A percentile compares a stretch with the other conserved stretches of the same genome.
phyloP scores from a whole-genome alignment of 2,329 filamentous ascomycete species.

The Penicillium verrucosum region DNA sequence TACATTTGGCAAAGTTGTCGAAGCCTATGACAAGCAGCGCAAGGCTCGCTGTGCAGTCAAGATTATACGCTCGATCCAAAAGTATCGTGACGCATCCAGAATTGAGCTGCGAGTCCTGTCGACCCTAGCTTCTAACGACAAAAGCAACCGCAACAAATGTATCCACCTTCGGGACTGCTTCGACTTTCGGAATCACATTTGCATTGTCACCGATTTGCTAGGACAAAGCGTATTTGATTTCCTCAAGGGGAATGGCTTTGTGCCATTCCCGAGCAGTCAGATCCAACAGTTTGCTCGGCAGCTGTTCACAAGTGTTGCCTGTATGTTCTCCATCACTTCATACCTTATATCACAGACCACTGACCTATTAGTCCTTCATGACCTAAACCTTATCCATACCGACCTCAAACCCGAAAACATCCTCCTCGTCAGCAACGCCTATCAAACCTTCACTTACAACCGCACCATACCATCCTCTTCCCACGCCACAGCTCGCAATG shows the following conservation, averaged over 20 bases:
- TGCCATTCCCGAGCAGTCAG: slow-evolving; percentile 96
- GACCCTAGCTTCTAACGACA: slow-evolving; percentile 87
- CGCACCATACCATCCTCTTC: slow-evolving; percentile 64
- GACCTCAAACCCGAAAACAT: slow-evolving; percentile 69
- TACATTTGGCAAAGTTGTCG: slow-evolving; percentile 96
- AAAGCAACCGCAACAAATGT: slow-evolving; percentile 88
- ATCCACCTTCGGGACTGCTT: slow-evolving; percentile 97
- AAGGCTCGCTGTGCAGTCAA: slow-evolving; percentile 89
- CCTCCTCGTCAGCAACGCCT: slow-evolving; percentile 61
- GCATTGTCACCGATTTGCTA: slow-evolving; percentile 72
- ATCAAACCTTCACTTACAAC: slow-evolving; percentile 68
- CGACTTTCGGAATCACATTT: slow-evolving; percentile 95
- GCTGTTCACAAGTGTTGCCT: slow-evolving; percentile 95
- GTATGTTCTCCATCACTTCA: slow-evolving; percentile 57
- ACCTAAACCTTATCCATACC: slow-evolving; percentile 95
- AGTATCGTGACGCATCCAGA: slow-evolving; percentile 91
- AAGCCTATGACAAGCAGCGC: slow-evolving; percentile 76
- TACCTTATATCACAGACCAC: slow-evolving; percentile 11
- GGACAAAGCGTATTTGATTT: slow-evolving; percentile 99
- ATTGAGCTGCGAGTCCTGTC: slow-evolving; percentile 92
- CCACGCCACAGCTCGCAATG: slow-evolving; percentile 54
- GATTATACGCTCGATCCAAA: slow-evolving; percentile 96
- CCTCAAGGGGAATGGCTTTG: slow-evolving; percentile 89
- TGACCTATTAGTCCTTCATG: slow-evolving; percentile 70
- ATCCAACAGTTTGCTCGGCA: slow-evolving; percentile 97